Evolutionary conservation across 2,329 filamentous ascomycete genomes (phyloP).

Genomic region (Lasiodiplodia sp.): DNA sequence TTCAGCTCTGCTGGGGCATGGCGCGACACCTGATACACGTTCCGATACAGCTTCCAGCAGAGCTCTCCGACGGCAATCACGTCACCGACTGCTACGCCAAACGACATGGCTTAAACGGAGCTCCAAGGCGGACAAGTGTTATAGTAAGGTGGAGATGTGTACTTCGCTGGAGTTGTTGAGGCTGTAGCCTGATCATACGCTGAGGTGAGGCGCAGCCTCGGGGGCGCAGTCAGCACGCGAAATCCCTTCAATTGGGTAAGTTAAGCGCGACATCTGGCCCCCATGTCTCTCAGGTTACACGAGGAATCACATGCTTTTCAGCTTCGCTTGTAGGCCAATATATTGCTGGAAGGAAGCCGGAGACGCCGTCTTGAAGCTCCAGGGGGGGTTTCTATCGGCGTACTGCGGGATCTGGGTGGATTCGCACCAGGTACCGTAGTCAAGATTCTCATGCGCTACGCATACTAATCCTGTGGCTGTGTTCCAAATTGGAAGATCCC

Average conservation of each 20-base stretch:
- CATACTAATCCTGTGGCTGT: neutral
- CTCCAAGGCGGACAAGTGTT: neutral
- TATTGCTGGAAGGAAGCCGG: no score
- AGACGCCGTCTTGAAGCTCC: neutral
- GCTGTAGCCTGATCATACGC: neutral
- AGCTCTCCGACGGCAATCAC: slow-evolving; percentile 1
- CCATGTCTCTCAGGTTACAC: neutral
- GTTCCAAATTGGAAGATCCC: neutral
- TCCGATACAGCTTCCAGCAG: neutral
- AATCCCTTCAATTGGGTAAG: neutral
- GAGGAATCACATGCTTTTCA: neutral
- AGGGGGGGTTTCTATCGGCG: neutral
- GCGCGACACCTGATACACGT: neutral
- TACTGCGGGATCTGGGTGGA: neutral
- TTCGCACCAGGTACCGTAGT: neutral
- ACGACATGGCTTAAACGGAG: neutral
- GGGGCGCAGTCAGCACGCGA: neutral
- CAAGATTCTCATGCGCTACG: neutral
- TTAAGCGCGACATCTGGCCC: neutral
- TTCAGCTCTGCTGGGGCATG: neutral
- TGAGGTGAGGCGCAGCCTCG: neutral
- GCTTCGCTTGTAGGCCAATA: neutral
- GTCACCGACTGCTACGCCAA: neutral
- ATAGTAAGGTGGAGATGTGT: neutral
- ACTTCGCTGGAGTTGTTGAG: neutral